phyloP scores from a whole-genome alignment of 2,329 filamentous ascomycete species.

The Diatrype stigma region DNA sequence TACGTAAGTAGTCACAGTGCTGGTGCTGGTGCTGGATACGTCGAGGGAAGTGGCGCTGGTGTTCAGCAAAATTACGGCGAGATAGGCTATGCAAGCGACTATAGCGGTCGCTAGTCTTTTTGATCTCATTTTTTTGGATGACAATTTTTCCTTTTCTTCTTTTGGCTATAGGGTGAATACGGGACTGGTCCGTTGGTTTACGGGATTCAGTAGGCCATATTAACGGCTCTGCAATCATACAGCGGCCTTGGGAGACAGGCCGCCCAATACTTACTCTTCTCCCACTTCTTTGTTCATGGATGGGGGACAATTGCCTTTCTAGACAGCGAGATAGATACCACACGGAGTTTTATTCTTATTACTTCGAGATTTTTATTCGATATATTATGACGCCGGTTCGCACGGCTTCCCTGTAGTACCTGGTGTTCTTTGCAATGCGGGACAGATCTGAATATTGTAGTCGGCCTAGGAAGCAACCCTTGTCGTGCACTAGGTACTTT shows the following conservation, averaged over 20 bases:
- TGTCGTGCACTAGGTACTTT: too few species aligned
- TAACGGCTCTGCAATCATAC: constrained; percentile 5
- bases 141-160: constrained; percentile 1
- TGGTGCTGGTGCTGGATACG: constrained; percentile 55
- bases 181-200: neutral
- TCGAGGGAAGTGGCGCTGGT: constrained; percentile 39
- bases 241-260: neutral
- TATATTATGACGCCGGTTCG: too few species aligned
- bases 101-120: constrained; percentile 37
- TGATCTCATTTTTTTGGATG: constrained; percentile 4
- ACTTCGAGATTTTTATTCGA: too few species aligned
- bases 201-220: neutral
- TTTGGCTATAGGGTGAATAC: neutral
- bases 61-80: constrained; percentile 53
- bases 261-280: constrained; percentile 2
- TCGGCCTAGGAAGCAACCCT: too few species aligned
- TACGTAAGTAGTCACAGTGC: constrained; percentile 54
- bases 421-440: too few species aligned
- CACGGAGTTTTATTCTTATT: constrained; percentile 15
- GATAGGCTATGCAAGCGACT: constrained; percentile 51
- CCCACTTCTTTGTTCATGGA: constrained; percentile 6
- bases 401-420: too few species aligned
- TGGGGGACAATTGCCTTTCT: constrained; percentile 6
- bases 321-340: constrained; percentile 30
- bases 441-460: too few species aligned